These are phyloP conservation scores for Erythrobasidium hasegawianum DNA, from an alignment of 1,284 basidiomycete species.

Conservation along the genomic window DNA sequence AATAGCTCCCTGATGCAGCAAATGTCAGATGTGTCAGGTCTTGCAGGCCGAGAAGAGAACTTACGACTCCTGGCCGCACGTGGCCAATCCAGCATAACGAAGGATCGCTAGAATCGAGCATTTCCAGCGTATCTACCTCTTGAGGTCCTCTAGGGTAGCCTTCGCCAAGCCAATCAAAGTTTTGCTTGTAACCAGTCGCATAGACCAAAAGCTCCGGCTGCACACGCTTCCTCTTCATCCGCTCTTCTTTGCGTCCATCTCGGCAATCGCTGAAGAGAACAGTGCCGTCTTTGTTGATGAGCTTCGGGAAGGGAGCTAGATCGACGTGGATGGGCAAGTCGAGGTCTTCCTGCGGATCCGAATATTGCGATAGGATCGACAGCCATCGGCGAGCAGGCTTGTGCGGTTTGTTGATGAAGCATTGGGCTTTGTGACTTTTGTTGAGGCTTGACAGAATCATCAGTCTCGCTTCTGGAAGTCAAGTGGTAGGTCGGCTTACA, in stretches of 20 bases:
- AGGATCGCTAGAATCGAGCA: slow-evolving; percentile 56
- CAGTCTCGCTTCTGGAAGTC: no score
- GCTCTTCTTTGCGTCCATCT: slow-evolving; percentile 53
- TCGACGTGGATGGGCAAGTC: slow-evolving; percentile 58
- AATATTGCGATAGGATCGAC: slow-evolving; percentile 57
- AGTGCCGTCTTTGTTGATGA: slow-evolving; percentile 54
- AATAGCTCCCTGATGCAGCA: slow-evolving; percentile 55
- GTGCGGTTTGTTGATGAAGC: slow-evolving; percentile 61
- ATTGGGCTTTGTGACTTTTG: slow-evolving; percentile 59
- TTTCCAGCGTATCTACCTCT: slow-evolving; percentile 57
- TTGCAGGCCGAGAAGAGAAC: not conserved
- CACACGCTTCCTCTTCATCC: slow-evolving; percentile 53
- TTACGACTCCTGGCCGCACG: slow-evolving; percentile 60
- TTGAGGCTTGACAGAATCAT: slow-evolving; percentile 31
- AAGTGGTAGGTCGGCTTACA: slow-evolving; percentile 49
- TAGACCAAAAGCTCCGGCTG: slow-evolving; percentile 57
- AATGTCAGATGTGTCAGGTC: not conserved
- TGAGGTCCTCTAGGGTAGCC: slow-evolving; percentile 56
- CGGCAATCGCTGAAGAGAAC: slow-evolving; percentile 53
- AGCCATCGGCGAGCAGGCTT: slow-evolving; percentile 53
- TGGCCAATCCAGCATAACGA: slow-evolving; percentile 62
- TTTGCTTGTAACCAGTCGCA: slow-evolving; percentile 51
- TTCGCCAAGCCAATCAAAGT: slow-evolving; percentile 57
- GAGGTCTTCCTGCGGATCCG: slow-evolving; percentile 58
- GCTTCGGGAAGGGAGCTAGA: slow-evolving; percentile 60